phyloP scores from a whole-genome alignment of 305 asterid species.

The Fraxinus floribunda region DNA sequence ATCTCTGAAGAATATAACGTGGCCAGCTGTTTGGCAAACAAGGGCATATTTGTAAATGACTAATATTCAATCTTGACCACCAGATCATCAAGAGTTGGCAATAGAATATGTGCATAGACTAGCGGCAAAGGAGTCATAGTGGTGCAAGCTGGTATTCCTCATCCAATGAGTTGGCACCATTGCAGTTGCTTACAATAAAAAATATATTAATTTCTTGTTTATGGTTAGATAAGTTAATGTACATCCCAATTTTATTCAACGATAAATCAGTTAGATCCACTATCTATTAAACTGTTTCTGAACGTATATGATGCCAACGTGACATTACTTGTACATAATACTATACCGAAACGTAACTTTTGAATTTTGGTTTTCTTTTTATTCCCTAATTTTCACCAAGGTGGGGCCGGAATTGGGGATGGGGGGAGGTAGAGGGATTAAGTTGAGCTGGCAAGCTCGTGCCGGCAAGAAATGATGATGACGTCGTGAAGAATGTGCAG shows the following conservation, averaged over 20 bases:
- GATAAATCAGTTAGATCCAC: too few relatives aligned
- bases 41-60: conserved; percentile 27
- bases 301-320: too few relatives aligned
- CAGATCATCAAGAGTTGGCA: not conserved
- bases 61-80: conserved; percentile 32
- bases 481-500: conserved; percentile 32
- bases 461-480: conserved; percentile 52
- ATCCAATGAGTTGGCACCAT: conserved; percentile 37
- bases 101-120: not conserved
- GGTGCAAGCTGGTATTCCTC: conserved; percentile 46
- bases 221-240: too few relatives aligned
- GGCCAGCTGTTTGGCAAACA: conserved; percentile 59
- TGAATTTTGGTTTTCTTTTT: too few relatives aligned
- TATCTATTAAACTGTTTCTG: too few relatives aligned
- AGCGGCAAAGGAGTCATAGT: not conserved
- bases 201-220: too few relatives aligned
- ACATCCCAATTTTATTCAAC: too few relatives aligned
- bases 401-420: not conserved
- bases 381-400: not conserved
- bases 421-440: not conserved
- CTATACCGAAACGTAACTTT: too few relatives aligned
- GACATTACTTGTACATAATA: too few relatives aligned
- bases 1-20: conserved; percentile 36
- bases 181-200: not conserved
- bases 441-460: conserved; percentile 35